These are phyloP conservation scores for Capsicum baccatum DNA, from an alignment of 257 asterid species.

Conservation along the genomic window DNA sequence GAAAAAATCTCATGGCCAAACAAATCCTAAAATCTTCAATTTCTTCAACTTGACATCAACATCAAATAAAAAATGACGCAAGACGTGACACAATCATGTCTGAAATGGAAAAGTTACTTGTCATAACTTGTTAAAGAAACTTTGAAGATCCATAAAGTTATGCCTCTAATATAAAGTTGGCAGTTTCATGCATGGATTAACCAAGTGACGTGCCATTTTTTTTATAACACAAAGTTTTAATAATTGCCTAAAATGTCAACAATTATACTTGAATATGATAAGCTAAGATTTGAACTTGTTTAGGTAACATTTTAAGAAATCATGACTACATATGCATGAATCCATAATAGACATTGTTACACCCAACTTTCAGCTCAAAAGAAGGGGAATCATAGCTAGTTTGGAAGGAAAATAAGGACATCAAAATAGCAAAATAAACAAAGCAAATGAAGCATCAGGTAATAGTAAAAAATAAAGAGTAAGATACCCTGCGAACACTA, in stretches of 20 bases:
- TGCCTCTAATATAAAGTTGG: slow-evolving; percentile 7
- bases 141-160: neutral
- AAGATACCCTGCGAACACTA: neutral
- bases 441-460: neutral
- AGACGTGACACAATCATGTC: slow-evolving; percentile 10
- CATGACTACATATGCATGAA: neutral
- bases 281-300: neutral
- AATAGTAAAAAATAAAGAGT: neutral
- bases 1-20: too few species aligned
- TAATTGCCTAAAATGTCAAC: slow-evolving; percentile 8
- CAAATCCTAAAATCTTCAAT: neutral
- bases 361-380: neutral
- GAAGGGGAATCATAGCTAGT: neutral
- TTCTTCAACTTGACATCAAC: slow-evolving; percentile 10
- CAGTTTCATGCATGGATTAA: neutral
- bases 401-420: neutral
- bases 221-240: neutral
- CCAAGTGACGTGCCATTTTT: neutral
- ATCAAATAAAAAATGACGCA: neutral
- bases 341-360: neutral
- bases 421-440: neutral
- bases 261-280: slow-evolving; percentile 4
- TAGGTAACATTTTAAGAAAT: neutral
- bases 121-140: slow-evolving; percentile 11
- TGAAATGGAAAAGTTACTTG: slow-evolving; percentile 16